phyloP scores from a whole-genome alignment of 2,329 filamentous ascomycete species.

The Fragosphaeria purpurea region DNA sequence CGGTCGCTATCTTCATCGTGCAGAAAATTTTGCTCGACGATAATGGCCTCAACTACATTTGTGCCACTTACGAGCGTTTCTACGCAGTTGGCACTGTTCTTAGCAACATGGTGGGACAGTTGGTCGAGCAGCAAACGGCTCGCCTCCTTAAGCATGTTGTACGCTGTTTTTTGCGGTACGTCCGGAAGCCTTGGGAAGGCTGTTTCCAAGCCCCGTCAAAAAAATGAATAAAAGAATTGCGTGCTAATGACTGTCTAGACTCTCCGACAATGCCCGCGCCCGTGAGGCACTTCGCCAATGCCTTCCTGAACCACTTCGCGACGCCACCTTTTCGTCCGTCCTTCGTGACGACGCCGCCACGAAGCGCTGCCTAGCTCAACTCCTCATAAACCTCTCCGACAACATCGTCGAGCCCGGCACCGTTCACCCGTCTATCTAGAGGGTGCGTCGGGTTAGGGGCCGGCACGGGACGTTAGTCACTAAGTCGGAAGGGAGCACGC shows the following conservation, averaged over 20 bases:
- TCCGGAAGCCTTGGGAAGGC: constrained; percentile 8
- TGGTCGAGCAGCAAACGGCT: constrained; percentile 96
- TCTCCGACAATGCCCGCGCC: constrained; percentile 92
- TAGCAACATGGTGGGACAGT: constrained; percentile 96
- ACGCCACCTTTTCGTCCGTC: constrained; percentile 93
- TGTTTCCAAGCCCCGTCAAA: too few species aligned
- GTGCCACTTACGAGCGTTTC: constrained; percentile 96
- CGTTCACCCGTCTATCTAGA: constrained; percentile 15
- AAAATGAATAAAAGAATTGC: too few species aligned
- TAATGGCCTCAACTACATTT: constrained; percentile 94
- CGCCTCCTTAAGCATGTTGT: constrained; percentile 95
- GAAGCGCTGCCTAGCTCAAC: constrained; percentile 93
- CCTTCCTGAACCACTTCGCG: constrained; percentile 93
- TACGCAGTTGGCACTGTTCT: constrained; percentile 96
- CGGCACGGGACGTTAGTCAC: too few species aligned
- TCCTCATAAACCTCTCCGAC: constrained; percentile 92
- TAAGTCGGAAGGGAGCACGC: too few species aligned
- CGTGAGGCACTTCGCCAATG: constrained; percentile 92
- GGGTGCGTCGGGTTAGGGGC: too few species aligned
- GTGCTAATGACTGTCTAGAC: constrained; percentile 33
- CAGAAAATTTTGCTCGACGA: constrained; percentile 98
- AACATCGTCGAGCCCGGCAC: constrained; percentile 51
- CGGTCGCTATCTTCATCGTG: constrained; percentile 97
- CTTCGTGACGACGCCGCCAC: constrained; percentile 94
- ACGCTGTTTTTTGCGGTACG: constrained; percentile 85